A percentile compares a stretch with the other conserved stretches of the same genome.
These are phyloP conservation scores for Durusdinium trenchii DNA, from an alignment of 73 alveolate species.

Conservation along the genomic window DNA sequence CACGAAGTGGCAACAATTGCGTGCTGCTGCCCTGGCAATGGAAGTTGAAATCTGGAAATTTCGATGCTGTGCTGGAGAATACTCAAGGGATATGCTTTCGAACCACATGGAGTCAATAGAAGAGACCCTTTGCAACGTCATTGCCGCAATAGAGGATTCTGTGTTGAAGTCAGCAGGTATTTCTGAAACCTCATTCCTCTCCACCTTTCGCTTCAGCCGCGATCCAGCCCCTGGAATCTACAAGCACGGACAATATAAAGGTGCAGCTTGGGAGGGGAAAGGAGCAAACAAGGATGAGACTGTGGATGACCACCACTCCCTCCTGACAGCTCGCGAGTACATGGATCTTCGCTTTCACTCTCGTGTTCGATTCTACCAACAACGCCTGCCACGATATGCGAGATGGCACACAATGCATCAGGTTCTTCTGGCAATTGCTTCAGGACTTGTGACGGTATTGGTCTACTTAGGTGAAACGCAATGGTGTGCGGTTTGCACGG, in stretches of 20 bases:
- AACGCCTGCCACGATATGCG: constrained; percentile 37
- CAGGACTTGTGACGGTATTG: background rate
- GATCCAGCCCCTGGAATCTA: background rate
- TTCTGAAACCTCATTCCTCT: background rate
- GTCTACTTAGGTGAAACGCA: constrained; percentile 4
- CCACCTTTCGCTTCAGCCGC: constrained; percentile 12
- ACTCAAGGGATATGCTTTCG: background rate
- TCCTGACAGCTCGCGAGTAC: constrained; percentile 16
- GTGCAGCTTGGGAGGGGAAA: background rate
- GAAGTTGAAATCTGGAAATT: constrained; percentile 18
- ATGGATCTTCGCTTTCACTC: constrained; percentile 25
- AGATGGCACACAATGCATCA: background rate
- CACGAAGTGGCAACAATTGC: constrained; percentile 32
- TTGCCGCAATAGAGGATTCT: background rate
- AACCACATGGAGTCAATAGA: background rate
- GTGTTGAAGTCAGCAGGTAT: constrained; percentile 14
- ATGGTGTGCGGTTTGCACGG: constrained; percentile 14
- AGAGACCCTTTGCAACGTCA: background rate
- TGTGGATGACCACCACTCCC: constrained; percentile 15
- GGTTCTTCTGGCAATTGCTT: background rate
- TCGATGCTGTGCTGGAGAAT: constrained; percentile 1
- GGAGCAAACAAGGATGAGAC: background rate
- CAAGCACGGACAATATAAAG: constrained; percentile 31
- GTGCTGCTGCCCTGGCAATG: constrained; percentile 25
- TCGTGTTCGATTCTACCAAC: constrained; percentile 2